Evolutionary conservation across 2,329 filamentous ascomycete species (phyloP).

Genomic region (Beauveria caledonica): DNA sequence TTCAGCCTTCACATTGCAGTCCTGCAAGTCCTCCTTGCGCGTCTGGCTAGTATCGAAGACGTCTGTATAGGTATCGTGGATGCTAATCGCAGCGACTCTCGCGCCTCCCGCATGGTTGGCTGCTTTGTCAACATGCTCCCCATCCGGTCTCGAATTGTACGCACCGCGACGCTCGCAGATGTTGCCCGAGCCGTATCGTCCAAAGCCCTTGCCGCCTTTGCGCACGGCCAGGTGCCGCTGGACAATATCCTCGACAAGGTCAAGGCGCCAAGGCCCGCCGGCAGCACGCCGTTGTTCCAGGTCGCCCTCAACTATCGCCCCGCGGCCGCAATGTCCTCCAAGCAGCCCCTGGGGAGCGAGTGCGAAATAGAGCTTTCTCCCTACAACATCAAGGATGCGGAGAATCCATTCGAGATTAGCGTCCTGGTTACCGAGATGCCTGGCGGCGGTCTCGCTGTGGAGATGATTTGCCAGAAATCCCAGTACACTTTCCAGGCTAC

Average conservation of each 20-base stretch:
- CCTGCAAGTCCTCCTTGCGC: constrained; percentile 29
- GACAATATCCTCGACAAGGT: constrained; percentile 38
- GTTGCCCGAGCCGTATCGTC: constrained; percentile 8
- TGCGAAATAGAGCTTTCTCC: neutral
- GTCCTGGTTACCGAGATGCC: neutral
- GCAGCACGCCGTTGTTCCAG: constrained; percentile 41
- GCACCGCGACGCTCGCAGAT: constrained; percentile 7
- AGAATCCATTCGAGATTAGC: neutral
- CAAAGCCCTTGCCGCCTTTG: constrained; percentile 28
- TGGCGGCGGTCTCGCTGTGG: neutral
- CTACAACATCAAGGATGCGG: neutral
- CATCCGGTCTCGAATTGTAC: constrained; percentile 27
- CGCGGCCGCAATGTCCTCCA: neutral
- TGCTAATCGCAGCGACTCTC: constrained; percentile 31
- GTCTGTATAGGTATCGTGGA: constrained; percentile 42
- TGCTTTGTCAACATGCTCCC: constrained; percentile 42
- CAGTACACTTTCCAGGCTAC: neutral
- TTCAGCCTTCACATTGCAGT: constrained; percentile 41
- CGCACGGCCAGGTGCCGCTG: constrained; percentile 38
- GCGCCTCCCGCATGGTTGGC: constrained; percentile 31
- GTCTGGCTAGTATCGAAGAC: constrained; percentile 26
- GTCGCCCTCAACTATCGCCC: constrained; percentile 26
- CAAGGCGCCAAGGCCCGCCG: constrained; percentile 27
- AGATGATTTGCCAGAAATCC: neutral
- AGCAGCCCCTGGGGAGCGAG: neutral